phyloP scores from a whole-genome alignment of 352 stramenopile genomes.

The Phytophthora syringae region DNA sequence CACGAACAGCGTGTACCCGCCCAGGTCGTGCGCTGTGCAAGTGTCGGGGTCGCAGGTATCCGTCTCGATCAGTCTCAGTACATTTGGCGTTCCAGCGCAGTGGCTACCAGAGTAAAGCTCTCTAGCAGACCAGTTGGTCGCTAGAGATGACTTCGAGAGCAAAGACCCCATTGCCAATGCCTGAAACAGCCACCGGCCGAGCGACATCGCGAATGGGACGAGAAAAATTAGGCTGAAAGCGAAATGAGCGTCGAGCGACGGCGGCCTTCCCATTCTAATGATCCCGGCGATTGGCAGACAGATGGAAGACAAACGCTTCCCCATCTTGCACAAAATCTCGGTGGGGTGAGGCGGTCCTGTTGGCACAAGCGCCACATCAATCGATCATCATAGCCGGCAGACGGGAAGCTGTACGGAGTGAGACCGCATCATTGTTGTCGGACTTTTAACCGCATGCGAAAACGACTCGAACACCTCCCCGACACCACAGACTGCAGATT shows the following conservation, averaged over 20 bases:
- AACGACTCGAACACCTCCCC: constrained; percentile 2
- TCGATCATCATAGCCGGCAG: constrained; percentile 26
- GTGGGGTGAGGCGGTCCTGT: constrained; percentile 23
- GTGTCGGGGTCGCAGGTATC: constrained; percentile 17
- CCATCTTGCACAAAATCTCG: constrained; percentile 36
- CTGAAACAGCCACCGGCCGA: constrained; percentile 20
- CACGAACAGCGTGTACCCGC: constrained; percentile 35
- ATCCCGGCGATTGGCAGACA: constrained; percentile 37
- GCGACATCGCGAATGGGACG: constrained; percentile 15
- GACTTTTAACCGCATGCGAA: constrained; percentile 17
- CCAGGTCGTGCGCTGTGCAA: constrained; percentile 30
- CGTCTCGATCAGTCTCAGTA: constrained; percentile 29
- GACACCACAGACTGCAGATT: background rate
- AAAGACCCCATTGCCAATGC: constrained; percentile 12
- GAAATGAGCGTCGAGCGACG: constrained; percentile 30
- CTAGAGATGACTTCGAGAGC: constrained; percentile 12
- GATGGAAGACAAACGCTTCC: constrained; percentile 25
- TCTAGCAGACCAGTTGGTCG: constrained; percentile 24
- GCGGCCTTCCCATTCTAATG: constrained; percentile 5
- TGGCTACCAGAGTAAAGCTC: constrained; percentile 41
- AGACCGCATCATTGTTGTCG: constrained; percentile 10
- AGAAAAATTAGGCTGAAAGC: constrained; percentile 7
- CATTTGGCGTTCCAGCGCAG: constrained; percentile 39
- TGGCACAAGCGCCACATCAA: constrained; percentile 24
- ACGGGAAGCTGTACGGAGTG: constrained; percentile 26